Evolutionary conservation across 805 yeast species (phyloP), one percentile per base, ranked within the genome.

Genomic region (Monosporozyma aerobia): DNA sequence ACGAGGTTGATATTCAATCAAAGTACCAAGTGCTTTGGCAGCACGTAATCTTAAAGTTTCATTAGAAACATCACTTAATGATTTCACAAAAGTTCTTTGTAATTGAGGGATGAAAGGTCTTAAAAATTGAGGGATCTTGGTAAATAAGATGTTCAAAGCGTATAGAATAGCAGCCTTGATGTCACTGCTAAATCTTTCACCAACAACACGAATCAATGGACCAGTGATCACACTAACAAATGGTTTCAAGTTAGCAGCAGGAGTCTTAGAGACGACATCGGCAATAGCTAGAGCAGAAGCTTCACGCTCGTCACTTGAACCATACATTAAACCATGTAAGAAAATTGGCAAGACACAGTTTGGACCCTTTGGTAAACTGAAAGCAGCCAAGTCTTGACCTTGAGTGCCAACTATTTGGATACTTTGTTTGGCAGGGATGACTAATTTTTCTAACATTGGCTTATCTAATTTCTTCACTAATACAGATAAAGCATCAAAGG

Each of bases 81-180:
- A 87, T 66, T 95, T 86, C 44, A 92, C 96, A 72, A 94, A 94
- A 1, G 99, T 94, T 67, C 99, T 80, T 72, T 94, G 99, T 59
- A 94, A 77, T 73, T 94, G 99, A 8, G 99, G 99, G 69, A 94
- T 81, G 68, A 94, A 94, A 14, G 99, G 99, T 63, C 92, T 81
- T 69, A 94, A 77, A 67, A 88, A 87, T 64, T 85, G 88, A 2
- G 99, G 97, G 60, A 92, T 86, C 73, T 89, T 87, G 25, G 72
- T 72, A 62, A 94, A 81, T 64, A 95, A 73, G 57, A 79, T 79
- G 64, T 85, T 86, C 68, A 95, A 77, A 0, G 98, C 95, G 56
- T 78, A 77, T 63, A 94, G 76, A 59, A 95, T 92, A n/a, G 96
- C 96, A 39, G 96, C 84, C 75, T 94, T 94, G 60, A 94, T 88